Base-by-base conservation (phyloP, 2,329 filamentous ascomycete genomes). In the Fusarium sp. region DNA sequence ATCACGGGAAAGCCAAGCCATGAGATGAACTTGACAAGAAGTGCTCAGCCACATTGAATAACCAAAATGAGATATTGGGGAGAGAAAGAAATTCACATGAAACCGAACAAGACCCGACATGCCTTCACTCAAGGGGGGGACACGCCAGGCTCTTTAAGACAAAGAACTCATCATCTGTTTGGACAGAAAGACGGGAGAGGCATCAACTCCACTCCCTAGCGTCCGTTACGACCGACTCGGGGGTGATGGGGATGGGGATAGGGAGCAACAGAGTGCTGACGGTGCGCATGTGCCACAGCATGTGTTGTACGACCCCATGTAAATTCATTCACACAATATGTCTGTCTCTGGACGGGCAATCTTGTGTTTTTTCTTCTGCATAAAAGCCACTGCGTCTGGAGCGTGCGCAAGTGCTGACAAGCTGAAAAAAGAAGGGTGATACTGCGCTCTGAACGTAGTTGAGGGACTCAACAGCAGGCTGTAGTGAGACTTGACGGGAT, bases 11-110 rank as follows among this genome's bases (percentile, higher is more conserved):
- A 43, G 41, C 41, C 41, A 43, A 60, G 39, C 59, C 30, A 50
- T 34, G 30, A 62, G 32, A 30, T 50, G 35, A 39, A 41, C 35
- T 27, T 27, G 34, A 20, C 43, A 48, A 48, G 23, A 58, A 58
- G 27, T 50, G 25, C 67, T 60, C 61, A 73, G 61, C 66, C 37
- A 69, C 63, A 48, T 58, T 25, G 32, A 50, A 50, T 30, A 27
- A 13, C 27, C 27, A 30, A 35, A 20, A 20, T 20, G 11, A 34
- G 52, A 56, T 23, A 27, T 48, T 50, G 23, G 45, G 45, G 32
- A 57, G 30, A 41, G 32, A 45, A 32, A 48, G n/a, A 61, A 60
- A 72, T 78, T 78, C 76, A 78, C 76, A 78, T 78, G 76, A 68
- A 77, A 78, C 76, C 76, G 76, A 78, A 72, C 41, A 27, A 39